Evolutionary conservation across 2,329 filamentous ascomycete genomes (phyloP), one percentile per base, ranked within the genome.

Genomic region (Ustulina deusta): DNA sequence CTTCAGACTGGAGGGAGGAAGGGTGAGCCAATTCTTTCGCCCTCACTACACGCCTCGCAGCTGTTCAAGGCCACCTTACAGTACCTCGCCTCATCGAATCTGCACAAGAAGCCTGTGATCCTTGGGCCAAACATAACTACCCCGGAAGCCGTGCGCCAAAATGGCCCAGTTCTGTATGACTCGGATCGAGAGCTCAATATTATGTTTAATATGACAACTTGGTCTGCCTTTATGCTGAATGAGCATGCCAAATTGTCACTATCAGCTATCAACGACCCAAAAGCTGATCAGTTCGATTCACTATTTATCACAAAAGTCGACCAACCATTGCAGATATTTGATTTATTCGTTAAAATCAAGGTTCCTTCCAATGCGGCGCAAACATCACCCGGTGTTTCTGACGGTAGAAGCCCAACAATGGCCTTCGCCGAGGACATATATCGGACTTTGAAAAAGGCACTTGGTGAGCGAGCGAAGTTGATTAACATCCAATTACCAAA

Each of bases 41-140:
- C 88, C 5, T 93, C 93, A 7, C 91, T 97, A 74, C 97, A 92
- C 81, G 92, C 91, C 79, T 96, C 95, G 27, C 95, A 98, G 79
- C 85, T 98, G 51, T 97, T 99, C 86, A 98, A 97, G 80, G 94
- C 93, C 2, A 90, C 91, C 1, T 83, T 99, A n/a, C 95, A 97
- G 77, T 96, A 95, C 72, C 83, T 99, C 20, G 89, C 91, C 1
- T 86, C 88, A 1, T 90, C 88, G 42, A 90, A 97, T 74, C 83
- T 97, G 62, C 83, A 83, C 64, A 90, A 88, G 73, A 91, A 88
- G 71, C 89, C 92, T 0, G 85, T 90, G 38, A 72, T 85, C 0
- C 83, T 89, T 63, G 81, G 76, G 69, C 84, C 69, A 74, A 89
- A 65, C 72, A 84, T 72, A 75, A 79, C 66, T 29, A 82, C 76